Conservation (phyloP, 2,329 filamentous ascomycete species). For the Penicillium hesseltinei region DNA sequence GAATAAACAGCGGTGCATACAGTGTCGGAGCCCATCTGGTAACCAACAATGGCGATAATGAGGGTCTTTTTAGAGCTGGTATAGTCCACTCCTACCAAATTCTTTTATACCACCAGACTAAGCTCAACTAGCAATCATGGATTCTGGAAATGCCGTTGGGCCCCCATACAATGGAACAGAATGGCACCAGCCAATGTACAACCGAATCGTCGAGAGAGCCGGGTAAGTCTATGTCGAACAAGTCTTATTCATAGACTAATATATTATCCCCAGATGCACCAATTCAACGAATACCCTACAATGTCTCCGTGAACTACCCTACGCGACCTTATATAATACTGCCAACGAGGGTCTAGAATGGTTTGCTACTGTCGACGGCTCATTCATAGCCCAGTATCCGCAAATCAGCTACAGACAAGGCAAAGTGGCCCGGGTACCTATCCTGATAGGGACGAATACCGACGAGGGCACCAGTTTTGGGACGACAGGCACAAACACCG, state of each 20-base stretch:
- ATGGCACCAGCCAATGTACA: constrained; percentile 36
- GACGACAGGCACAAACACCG: constrained; percentile 52
- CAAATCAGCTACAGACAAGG: constrained; percentile 56
- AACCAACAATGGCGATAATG: constrained; percentile 30
- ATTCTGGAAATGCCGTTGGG: constrained; percentile 32
- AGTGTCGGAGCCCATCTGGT: constrained; percentile 33
- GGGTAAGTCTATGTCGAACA: constrained; percentile 15
- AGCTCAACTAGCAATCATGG: constrained; percentile 28
- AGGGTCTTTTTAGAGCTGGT: constrained; percentile 34
- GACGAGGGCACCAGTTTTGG: constrained; percentile 64
- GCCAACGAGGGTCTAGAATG: constrained; percentile 31
- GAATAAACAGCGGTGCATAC: constrained; percentile 28
- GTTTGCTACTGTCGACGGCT: constrained; percentile 53
- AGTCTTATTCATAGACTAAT: neutral
- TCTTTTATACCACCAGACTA: neutral
- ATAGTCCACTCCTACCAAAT: neutral
- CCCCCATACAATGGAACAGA: constrained; percentile 35
- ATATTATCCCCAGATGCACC: constrained; percentile 22
- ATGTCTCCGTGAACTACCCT: constrained; percentile 31
- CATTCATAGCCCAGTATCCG: constrained; percentile 55
- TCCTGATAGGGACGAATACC: constrained; percentile 62
- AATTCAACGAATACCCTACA: constrained; percentile 26
- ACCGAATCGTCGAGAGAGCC: constrained; percentile 28
- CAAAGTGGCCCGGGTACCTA: constrained; percentile 61
- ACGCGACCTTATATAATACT: constrained; percentile 21